Conservation (phyloP, 495 filamentous ascomycete genomes). For the Aspergillus coremiiformis region DNA sequence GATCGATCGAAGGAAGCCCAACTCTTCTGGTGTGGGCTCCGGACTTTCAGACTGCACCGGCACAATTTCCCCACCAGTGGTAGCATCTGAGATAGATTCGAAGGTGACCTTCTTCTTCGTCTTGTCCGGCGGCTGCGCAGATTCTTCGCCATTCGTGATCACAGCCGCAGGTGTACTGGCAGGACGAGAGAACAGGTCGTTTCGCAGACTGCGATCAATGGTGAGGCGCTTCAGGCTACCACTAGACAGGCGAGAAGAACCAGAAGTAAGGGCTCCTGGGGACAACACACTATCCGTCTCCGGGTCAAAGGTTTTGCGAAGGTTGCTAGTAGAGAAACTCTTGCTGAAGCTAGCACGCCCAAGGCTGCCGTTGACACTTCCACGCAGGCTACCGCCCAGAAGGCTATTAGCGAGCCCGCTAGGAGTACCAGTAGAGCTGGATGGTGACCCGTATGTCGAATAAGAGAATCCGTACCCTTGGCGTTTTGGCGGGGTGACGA, state of each 20-base stretch:
- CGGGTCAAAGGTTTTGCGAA: slow-evolving; percentile 55
- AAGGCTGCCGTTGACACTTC: slow-evolving; percentile 46
- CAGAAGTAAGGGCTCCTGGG: slow-evolving; percentile 76
- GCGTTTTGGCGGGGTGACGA: slow-evolving; percentile 72
- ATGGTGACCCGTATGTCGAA: slow-evolving; percentile 77
- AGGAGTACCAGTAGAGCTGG: slow-evolving; percentile 63
- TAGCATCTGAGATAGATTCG: slow-evolving; percentile 48
- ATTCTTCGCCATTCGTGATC: slow-evolving; percentile 45
- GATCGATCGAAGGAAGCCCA: slow-evolving; percentile 57
- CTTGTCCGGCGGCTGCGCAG: slow-evolving; percentile 30
- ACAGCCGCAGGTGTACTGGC: slow-evolving; percentile 39
- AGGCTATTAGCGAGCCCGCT: slow-evolving; percentile 58
- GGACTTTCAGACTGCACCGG: slow-evolving; percentile 40
- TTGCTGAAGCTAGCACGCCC: slow-evolving; percentile 55
- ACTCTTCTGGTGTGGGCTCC: slow-evolving; percentile 56
- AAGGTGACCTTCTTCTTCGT: slow-evolving; percentile 87
- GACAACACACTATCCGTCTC: slow-evolving; percentile 75
- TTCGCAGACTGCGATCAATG: slow-evolving; percentile 77
- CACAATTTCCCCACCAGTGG: slow-evolving; percentile 38
- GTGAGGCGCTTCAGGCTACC: slow-evolving; percentile 79
- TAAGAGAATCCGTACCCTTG: slow-evolving; percentile 82
- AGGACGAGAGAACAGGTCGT: slow-evolving; percentile 58
- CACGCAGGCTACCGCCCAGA: slow-evolving; percentile 45
- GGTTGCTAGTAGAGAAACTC: slow-evolving; percentile 58
- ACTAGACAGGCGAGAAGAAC: slow-evolving; percentile 52